Evolutionary conservation across 805 yeast species (phyloP), one percentile per base, ranked within the genome.

Genomic region (Lipomyces yamadae): DNA sequence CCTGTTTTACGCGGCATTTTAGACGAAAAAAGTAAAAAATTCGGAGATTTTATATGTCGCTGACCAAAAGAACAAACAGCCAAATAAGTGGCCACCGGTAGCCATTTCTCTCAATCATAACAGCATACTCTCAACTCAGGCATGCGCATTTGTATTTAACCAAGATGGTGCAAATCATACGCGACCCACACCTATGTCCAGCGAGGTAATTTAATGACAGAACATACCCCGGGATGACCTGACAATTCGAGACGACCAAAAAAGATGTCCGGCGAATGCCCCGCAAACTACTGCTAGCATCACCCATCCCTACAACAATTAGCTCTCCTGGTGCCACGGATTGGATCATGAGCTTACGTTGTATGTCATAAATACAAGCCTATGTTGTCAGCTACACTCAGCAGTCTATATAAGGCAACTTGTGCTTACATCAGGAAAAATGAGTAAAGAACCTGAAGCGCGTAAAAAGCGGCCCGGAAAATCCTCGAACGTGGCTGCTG

Each of bases 311-410:
- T 74, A 33, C 11, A 18, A 37, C 15, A 37, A 34, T 15, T 34
- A 24, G 32, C 24, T 11, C 3, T n/a, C 18, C 48, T n/a, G 24
- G n/a, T 42, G 48, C 8, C 18, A n/a, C 24, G 39, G 13, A 24
- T n/a, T 52, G 13, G 24, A 56, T 24, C 56, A 32, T 7, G n/a
- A 29, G 55, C 76, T 50, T 61, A 74, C 81, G 75, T 90, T 90
- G 76, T 89, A 91, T 4, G 94, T 89, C 97, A 91, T 91, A 72
- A 90, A 91, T 0, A 91, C 85, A 71, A 90, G 83, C 96, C 91
- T 90, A 30, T 29, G 72, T 8, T 42, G 48, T 42, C 48, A 42
- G 48, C 18, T 15, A 42, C 48, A 15, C 18, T 11, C 10, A 2
- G 48, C 48, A n/a, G n/a, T 15, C 29, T 29, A 37, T 87, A 78